Evolutionary conservation across 2,329 filamentous ascomycete genomes (phyloP), one percentile per base, ranked within the genome.

Genomic region (Neopestalotiopsis rosae): DNA sequence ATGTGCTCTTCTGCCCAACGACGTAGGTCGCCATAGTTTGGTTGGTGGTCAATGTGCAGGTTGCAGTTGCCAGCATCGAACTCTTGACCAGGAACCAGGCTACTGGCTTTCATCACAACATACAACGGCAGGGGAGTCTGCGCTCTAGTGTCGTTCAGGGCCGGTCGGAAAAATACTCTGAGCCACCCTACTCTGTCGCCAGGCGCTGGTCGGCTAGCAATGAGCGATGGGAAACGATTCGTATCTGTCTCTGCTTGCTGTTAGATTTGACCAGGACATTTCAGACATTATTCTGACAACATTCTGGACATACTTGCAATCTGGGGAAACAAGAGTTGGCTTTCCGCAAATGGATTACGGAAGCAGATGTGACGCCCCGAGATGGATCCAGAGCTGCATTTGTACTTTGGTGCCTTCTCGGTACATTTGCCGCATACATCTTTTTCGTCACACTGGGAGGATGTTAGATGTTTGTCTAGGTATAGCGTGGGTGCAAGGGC

Each of bases 361-460:
- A 74, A 73, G 69, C 76, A 74, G 30, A 76, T 76, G 67, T 79
- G 73, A 62, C 74, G 67, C 59, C 74, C 75, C 38, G 76, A 66
- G 38, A 71, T 70, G 30, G 66, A 63, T 67, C 70, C 69, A 59
- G 71, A 69, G 20, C 72, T 71, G 58, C 65, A 69, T 65, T 68
- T 69, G 45, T 71, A 71, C 49, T 76, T 78, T 30, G 66, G 69
- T 61, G 74, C 75, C 4, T 30, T 64, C 9, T 64, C 40, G 34
- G 42, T 49, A 49, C 61, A 64, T 10, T 45, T 64, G 61, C 75
- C 73, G 70, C 77, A 79, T 38, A 82, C 82, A 38, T 75, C 76
- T 68, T 84, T 77, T 34, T 79, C 74, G 49, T 84, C 79, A 72
- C 81, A 81, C 72, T 79, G 73, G n/a, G 71, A 70, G 61, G 78